These are phyloP conservation scores for Adansonia madagascariensis DNA, from an alignment of 441 rosid genomes.

Conservation along the genomic window DNA sequence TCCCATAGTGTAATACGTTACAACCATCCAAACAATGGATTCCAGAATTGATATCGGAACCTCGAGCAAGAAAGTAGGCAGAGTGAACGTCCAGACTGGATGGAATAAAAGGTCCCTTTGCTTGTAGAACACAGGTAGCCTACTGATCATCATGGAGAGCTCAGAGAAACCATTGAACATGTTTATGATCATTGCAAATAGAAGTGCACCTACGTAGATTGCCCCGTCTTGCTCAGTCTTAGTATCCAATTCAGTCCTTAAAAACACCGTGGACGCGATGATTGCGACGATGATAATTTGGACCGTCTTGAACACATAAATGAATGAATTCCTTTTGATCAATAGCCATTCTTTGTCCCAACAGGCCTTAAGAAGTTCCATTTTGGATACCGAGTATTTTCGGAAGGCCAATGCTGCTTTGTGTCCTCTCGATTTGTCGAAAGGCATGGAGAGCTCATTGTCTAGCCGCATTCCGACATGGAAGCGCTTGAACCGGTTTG, in stretches of 20 bases:
- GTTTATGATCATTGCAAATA: slow-evolving; percentile 62
- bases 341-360: slow-evolving; percentile 85
- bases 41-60: slow-evolving; percentile 73
- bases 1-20: slow-evolving; percentile 75
- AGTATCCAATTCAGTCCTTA: slow-evolving; percentile 58
- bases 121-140: slow-evolving; percentile 92
- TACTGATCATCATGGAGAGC: slow-evolving; percentile 56
- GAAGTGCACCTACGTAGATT: slow-evolving; percentile 58
- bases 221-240: slow-evolving; percentile 56
- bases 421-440: slow-evolving; percentile 59
- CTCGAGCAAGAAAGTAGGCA: slow-evolving; percentile 65
- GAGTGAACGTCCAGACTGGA: slow-evolving; percentile 81
- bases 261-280: slow-evolving; percentile 63
- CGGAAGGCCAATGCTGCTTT: slow-evolving; percentile 71
- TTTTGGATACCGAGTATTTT: slow-evolving; percentile 56
- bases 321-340: slow-evolving; percentile 66
- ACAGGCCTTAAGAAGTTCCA: slow-evolving; percentile 69
- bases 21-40: slow-evolving; percentile 57
- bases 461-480: slow-evolving; percentile 61
- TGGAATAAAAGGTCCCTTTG: slow-evolving; percentile 84
- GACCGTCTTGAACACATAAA: slow-evolving; percentile 65
- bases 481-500: slow-evolving; percentile 58
- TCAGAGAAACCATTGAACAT: slow-evolving; percentile 86
- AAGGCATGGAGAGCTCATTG: slow-evolving; percentile 61
- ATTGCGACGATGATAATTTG: slow-evolving; percentile 69